Percentiles rank a stretch among this genome's conserved stretches.
These are phyloP conservation scores for Neonectria hederae DNA, from an alignment of 2,329 filamentous ascomycete species.

Conservation along the genomic window DNA sequence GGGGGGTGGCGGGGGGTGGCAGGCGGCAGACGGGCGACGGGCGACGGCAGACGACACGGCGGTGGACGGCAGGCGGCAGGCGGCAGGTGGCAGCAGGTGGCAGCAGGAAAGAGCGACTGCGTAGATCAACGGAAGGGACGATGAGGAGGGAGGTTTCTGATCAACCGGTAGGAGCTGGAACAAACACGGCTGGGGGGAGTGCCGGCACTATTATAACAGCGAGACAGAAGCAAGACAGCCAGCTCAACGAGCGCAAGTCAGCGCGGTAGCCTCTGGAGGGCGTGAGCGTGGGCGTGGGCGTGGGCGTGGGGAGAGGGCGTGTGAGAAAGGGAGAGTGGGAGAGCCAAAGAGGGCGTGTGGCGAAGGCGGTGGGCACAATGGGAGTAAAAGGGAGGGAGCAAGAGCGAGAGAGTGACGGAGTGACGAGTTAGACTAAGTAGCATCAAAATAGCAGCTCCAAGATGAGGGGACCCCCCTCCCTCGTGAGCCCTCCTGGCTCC, in stretches of 20 bases:
- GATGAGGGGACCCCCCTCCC: constrained; percentile 20
- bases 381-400: too few species aligned
- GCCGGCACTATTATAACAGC: constrained; percentile 29
- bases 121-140: constrained; percentile 21
- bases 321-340: not conserved
- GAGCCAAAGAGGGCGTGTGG: constrained; percentile 15
- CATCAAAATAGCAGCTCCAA: constrained; percentile 26
- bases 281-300: constrained; percentile 10
- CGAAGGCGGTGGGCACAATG: constrained; percentile 16
- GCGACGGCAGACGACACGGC: not conserved
- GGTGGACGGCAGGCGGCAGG: constrained; percentile 16
- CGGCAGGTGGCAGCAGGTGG: constrained; percentile 2
- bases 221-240: constrained; percentile 30
- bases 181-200: constrained; percentile 28
- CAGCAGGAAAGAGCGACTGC: constrained; percentile 27
- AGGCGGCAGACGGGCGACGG: constrained; percentile 18
- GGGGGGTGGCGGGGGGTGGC: constrained; percentile 32
- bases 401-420: not conserved
- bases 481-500: constrained; percentile 1
- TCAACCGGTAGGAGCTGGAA: constrained; percentile 44
- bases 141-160: constrained; percentile 34
- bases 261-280: constrained; percentile 23
- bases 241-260: constrained; percentile 30
- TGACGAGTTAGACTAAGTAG: constrained; percentile 20
- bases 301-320: constrained; percentile 13